Evolutionary conservation across 192 early-diverging fungal species (phyloP).

Genomic region (Tieghemiomyces parasiticus): DNA sequence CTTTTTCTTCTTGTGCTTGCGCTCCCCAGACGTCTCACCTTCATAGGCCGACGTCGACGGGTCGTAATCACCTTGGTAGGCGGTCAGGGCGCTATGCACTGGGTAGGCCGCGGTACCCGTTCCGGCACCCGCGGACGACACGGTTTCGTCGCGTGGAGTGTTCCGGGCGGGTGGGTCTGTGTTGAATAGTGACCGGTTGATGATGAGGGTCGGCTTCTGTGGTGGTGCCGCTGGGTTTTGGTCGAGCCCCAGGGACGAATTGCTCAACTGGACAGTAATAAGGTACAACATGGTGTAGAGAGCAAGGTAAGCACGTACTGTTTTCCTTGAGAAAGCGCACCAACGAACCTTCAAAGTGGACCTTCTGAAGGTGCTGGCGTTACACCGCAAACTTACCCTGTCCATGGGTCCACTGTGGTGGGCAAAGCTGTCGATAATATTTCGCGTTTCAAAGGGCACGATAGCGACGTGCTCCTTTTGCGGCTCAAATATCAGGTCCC

Average conservation of each 20-base stretch:
- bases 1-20: no score
- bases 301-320: no score
- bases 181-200: constrained; percentile 4
- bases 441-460: neutral
- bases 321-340: no score
- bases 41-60: no score
- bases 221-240: neutral
- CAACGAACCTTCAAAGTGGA: no score
- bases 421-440: neutral
- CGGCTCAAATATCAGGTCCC: constrained; percentile 3
- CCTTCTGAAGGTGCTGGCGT: no score
- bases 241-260: neutral
- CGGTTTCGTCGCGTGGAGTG: neutral
- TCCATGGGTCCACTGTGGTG: no score
- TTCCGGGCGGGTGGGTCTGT: neutral
- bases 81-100: neutral
- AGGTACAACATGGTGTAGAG: no score
- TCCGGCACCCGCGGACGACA: neutral
- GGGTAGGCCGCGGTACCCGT: neutral
- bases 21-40: no score
- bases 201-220: neutral
- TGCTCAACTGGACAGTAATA: no score
- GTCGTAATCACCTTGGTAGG: no score
- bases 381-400: neutral
- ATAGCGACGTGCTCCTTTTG: neutral